phyloP scores from a whole-genome alignment of 768 basidiomycete species.

The Lactifluus hygrophoroides region DNA sequence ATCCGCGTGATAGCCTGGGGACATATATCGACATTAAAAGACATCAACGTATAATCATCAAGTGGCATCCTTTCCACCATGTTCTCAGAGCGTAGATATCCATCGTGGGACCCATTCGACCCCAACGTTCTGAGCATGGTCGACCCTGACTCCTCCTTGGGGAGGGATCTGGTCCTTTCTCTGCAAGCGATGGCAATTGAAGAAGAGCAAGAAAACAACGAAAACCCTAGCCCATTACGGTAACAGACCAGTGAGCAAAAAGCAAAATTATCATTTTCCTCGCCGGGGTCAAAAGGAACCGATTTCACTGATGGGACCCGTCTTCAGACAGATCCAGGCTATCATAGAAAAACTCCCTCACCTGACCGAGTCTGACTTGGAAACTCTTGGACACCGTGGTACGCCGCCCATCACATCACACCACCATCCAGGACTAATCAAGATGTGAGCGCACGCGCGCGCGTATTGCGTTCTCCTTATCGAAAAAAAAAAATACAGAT shows the following conservation, averaged over 20 bases:
- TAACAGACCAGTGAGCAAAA: constrained; percentile 4
- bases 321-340: constrained; percentile 31
- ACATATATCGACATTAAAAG: no score
- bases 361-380: constrained; percentile 42
- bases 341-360: constrained; percentile 40
- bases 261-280: no score
- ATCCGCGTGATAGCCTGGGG: no score
- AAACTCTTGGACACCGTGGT: constrained; percentile 42
- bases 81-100: background rate
- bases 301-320: no score
- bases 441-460: no score
- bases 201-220: background rate
- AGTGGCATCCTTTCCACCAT: background rate
- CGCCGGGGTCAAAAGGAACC: no score
- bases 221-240: background rate
- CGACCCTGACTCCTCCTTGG: background rate
- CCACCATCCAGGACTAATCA: no score
- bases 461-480: no score
- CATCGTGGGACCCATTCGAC: background rate
- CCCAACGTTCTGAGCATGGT: background rate
- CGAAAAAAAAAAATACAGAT: no score
- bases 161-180: no score
- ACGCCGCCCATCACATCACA: constrained; percentile 4
- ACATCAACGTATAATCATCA: no score
- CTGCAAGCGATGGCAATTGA: background rate